Conservation (phyloP, 768 basidiomycete species). For the Coprinopsis strossmayeri region DNA sequence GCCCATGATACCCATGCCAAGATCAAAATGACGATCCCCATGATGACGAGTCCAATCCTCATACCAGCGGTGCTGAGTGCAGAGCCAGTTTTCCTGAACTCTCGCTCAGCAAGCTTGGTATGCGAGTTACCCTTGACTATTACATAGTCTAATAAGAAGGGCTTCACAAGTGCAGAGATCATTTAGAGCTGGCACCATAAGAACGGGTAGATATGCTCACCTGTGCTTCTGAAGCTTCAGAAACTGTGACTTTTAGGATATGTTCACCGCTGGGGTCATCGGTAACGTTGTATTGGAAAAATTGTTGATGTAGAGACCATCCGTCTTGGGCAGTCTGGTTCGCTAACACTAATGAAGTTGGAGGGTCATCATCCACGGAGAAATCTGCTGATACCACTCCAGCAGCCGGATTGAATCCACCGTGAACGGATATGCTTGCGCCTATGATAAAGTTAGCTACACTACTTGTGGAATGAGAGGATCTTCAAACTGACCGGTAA, state of each 20-base stretch:
- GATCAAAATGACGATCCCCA: conserved; percentile 2
- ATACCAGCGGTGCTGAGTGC: background rate
- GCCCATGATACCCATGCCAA: background rate
- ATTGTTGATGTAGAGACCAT: conserved; percentile 5
- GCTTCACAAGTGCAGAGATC: no score
- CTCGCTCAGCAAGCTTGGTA: background rate
- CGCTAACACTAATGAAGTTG: background rate
- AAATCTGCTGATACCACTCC: conserved; percentile 2
- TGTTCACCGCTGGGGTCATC: background rate
- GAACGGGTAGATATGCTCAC: background rate
- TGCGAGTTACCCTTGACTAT: conserved; percentile 4
- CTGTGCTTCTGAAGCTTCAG: conserved; percentile 6
- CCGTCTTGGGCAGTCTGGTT: background rate
- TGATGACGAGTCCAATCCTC: conserved; percentile 8
- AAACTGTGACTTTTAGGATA: conserved; percentile 4
- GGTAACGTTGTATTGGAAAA: conserved; percentile 6
- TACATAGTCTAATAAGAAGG: conserved; percentile 8
- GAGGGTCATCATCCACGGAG: conserved; percentile 3
- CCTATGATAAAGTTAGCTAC: no score
- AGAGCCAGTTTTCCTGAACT: conserved; percentile 6
- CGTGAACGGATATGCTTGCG: conserved; percentile 4
- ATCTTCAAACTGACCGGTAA: conserved; percentile 3
- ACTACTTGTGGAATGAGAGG: background rate
- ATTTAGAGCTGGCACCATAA: background rate
- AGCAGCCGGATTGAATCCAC: background rate